Evolutionary conservation across 768 basidiomycete genomes (phyloP), one percentile per base, ranked within the genome.

Genomic region (Pleurotus pulmonarius): DNA sequence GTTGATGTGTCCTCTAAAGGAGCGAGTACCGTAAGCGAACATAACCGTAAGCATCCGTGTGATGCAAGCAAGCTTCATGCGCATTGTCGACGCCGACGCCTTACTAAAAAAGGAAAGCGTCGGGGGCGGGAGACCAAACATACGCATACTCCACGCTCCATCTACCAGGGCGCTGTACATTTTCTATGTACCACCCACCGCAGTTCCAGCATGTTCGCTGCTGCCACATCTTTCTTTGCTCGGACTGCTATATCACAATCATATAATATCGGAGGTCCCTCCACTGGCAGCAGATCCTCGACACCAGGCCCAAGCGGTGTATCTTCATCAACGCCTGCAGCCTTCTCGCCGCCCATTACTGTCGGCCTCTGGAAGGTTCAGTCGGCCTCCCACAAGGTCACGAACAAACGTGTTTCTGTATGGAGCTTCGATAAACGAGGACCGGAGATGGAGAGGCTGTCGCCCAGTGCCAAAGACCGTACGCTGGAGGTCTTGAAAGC

Each of bases 321-420:
- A n/a, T 62, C 65, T n/a, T 58, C 69, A 15, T 39, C 59, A 55
- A 60, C 73, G 56, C 77, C 83, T 37, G 55, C 74, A 4, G 64
- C 78, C 7, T 66, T 71, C 46, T 73, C 80, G 16, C 81, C 83
- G 5, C 67, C 87, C 12, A 83, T 90, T 58, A 76, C 73, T 60
- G 83, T 94, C 7, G 96, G 96, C 2, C 72, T 92, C 53, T 98
- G 97, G 97, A 87, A 80, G 64, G 88, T 98, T 0, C 86, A 94
- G 59, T 78, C 85, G 1, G 97, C 90, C 1, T 82, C 80, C 16
- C 95, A 98, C 72, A 96, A 93, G 74, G 84, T 88, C 52, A 98
- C 91, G 2, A 82, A 80, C 60, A 97, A 98, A 70, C 87, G 85
- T 56, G 95, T 98, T 4, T 90, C 88, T 15, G 86, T 99, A 15